phyloP scores from a whole-genome alignment of 768 basidiomycete species.

The Dioszegia crocea region DNA sequence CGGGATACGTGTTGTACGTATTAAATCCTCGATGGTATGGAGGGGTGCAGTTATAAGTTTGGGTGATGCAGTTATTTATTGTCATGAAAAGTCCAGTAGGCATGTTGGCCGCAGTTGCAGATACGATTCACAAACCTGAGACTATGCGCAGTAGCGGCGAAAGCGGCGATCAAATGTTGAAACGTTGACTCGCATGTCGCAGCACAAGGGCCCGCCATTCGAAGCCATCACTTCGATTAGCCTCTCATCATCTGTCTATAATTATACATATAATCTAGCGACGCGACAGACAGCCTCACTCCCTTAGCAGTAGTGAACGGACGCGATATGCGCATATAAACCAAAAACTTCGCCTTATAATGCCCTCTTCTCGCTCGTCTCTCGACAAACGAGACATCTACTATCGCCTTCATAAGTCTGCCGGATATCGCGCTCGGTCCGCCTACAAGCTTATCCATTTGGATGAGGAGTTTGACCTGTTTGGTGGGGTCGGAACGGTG shows the following conservation, averaged over 20 bases:
- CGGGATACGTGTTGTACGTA: no score
- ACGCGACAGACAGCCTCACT: no score
- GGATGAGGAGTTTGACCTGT: conserved; percentile 49
- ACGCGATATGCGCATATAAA: background rate
- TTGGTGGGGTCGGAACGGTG: conserved; percentile 41
- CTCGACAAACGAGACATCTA: conserved; percentile 48
- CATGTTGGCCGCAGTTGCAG: no score
- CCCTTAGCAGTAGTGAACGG: no score
- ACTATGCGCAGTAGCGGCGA: background rate
- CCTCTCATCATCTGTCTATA: background rate
- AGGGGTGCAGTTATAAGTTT: no score
- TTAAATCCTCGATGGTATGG: no score
- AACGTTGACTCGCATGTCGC: background rate
- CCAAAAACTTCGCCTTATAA: conserved; percentile 6
- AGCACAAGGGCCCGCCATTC: background rate
- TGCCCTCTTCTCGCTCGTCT: conserved; percentile 45
- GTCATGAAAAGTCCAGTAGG: no score
- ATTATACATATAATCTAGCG: no score
- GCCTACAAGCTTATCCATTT: conserved; percentile 48
- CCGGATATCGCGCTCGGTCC: conserved; percentile 47
- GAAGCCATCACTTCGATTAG: background rate
- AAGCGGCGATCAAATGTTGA: background rate
- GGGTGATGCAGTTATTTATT: no score
- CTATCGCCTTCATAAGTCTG: conserved; percentile 44
- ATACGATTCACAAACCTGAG: no score